Conservation (phyloP, 495 filamentous ascomycete species). For the Penicillium argentinense region DNA sequence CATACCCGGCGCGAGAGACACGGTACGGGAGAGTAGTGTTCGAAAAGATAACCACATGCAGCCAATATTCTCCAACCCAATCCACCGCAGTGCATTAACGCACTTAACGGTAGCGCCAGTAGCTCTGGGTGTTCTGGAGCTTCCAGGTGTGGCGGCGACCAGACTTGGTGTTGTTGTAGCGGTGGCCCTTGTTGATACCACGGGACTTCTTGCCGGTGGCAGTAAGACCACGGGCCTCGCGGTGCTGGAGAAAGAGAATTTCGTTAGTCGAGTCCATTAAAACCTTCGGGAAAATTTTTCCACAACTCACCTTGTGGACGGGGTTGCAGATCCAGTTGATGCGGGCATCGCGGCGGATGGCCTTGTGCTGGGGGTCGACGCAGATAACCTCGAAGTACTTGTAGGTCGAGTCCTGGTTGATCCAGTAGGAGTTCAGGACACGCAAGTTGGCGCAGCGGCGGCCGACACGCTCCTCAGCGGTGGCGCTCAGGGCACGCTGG, state of each 20-base stretch:
- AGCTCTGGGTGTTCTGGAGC: constrained; percentile 95
- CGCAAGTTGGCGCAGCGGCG: constrained; percentile 97
- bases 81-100: constrained; percentile 28
- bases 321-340: constrained; percentile 99
- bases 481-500: constrained; percentile 96
- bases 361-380: constrained; percentile 99
- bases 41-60: constrained; percentile 43
- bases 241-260: constrained; percentile 59
- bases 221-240: constrained; percentile 93
- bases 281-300: not conserved
- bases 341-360: constrained; percentile 95
- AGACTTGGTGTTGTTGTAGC: constrained; percentile 94
- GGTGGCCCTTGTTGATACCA: constrained; percentile 97
- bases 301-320: constrained; percentile 80
- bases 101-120: constrained; percentile 79
- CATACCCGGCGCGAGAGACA: constrained; percentile 33
- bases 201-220: constrained; percentile 98
- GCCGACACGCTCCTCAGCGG: constrained; percentile 99
- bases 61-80: constrained; percentile 35
- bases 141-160: constrained; percentile 99
- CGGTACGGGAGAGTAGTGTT: constrained; percentile 34
- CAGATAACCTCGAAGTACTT: constrained; percentile 99
- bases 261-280: constrained; percentile 20
- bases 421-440: constrained; percentile 99
- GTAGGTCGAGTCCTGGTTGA: constrained; percentile 99